Percentiles rank a stretch among this genome's conserved stretches.
Conservation (phyloP, 192 early-diverging fungal species). For the Coemansia pectinata region DNA sequence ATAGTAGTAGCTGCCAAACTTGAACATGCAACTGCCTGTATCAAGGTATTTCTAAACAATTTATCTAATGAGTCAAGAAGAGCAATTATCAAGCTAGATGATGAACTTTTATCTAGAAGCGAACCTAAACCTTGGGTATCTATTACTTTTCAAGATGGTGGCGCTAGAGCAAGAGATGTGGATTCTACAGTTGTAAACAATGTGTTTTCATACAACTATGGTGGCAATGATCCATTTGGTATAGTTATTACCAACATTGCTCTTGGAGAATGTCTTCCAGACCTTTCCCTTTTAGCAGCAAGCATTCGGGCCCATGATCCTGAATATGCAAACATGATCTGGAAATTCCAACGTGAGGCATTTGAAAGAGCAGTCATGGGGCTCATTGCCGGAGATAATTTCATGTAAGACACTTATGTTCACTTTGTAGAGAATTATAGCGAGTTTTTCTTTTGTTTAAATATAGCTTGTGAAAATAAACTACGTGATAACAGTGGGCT, state of each 20-base stretch:
- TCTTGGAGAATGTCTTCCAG: neutral
- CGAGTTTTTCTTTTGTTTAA: too few species aligned
- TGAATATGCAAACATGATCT: neutral
- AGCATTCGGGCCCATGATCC: neutral
- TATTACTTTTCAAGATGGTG: neutral
- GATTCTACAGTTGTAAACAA: neutral
- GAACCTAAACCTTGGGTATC: neutral
- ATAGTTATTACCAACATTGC: neutral
- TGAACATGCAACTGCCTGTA: neutral
- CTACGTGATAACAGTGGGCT: conserved; percentile 89
- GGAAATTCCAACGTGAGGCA: neutral
- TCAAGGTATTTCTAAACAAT: neutral
- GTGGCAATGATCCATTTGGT: neutral
- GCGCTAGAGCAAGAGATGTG: neutral
- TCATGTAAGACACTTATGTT: neutral
- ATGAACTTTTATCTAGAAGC: neutral
- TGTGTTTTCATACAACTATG: neutral
- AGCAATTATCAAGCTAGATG: neutral
- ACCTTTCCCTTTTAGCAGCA: neutral
- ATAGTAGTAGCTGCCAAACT: neutral
- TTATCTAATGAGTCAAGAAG: neutral
- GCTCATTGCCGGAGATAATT: neutral
- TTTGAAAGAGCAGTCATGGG: neutral
- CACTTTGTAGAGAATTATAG: too few species aligned
- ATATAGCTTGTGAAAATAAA: neutral